Conservation (phyloP, 225 moss, liverwort and hornwort genomes). For the Asterella californica region DNA sequence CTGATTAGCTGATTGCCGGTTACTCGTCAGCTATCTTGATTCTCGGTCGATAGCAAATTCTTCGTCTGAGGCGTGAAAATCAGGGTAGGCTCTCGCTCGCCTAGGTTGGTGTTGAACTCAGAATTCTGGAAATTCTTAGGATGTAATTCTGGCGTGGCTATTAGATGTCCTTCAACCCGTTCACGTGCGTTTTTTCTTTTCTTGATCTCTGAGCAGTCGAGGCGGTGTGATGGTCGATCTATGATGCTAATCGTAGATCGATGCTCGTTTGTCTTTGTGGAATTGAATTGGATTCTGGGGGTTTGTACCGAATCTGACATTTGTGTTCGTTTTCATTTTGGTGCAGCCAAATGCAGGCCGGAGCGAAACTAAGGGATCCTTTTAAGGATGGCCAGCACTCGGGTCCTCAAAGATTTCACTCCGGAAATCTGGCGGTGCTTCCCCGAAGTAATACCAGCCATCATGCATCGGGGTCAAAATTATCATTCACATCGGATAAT, state of each 20-base stretch:
- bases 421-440: constrained; percentile 38
- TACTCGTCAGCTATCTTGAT: not conserved
- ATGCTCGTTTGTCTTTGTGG: not conserved
- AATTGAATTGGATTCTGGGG: too few relatives aligned
- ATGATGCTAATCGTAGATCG: not conserved
- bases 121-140: not conserved
- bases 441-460: constrained; percentile 28
- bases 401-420: constrained; percentile 25
- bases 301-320: not conserved
- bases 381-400: constrained; percentile 23
- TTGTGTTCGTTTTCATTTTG: not conserved
- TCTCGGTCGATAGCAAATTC: not conserved
- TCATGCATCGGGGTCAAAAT: constrained; percentile 25
- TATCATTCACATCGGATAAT: constrained; percentile 22
- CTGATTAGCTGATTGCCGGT: too few relatives aligned
- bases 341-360: constrained; percentile 38
- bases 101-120: not conserved
- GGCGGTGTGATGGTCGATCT: not conserved
- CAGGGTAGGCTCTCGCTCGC: not conserved
- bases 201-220: too few relatives aligned
- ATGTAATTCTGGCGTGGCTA: not conserved
- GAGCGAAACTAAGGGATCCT: constrained; percentile 29
- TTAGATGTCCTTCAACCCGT: not conserved
- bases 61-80: not conserved
- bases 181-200: not conserved